phyloP scores from a whole-genome alignment of 2,329 filamentous ascomycete species.

The Epichloe hybrida region DNA sequence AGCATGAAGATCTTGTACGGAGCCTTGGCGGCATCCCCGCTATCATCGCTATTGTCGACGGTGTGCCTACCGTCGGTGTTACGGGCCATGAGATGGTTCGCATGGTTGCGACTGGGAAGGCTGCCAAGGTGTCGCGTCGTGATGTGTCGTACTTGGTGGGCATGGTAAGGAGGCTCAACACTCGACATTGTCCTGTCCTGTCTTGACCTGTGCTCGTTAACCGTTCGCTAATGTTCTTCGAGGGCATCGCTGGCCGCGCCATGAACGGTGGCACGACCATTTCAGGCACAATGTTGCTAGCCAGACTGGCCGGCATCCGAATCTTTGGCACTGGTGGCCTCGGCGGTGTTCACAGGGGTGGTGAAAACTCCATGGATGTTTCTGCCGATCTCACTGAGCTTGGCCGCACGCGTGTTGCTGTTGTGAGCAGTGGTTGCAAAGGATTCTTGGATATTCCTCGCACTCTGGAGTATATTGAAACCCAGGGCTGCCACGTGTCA shows the following conservation, averaged over 20 bases:
- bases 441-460: conserved; percentile 87
- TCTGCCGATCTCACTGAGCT: conserved; percentile 93
- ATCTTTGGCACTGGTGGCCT: conserved; percentile 92
- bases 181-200: conserved; percentile 2
- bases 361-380: conserved; percentile 76
- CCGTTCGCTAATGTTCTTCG: not conserved
- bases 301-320: conserved; percentile 73
- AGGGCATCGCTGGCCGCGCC: conserved; percentile 52
- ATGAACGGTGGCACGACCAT: conserved; percentile 88
- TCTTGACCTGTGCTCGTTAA: too few species aligned
- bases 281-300: conserved; percentile 82
- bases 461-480: conserved; percentile 67
- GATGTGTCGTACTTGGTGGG: conserved; percentile 76
- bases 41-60: conserved; percentile 78
- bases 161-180: conserved; percentile 37
- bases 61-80: conserved; percentile 70
- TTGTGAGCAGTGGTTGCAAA: conserved; percentile 85
- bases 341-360: conserved; percentile 85
- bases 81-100: conserved; percentile 55
- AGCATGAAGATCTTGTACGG: conserved; percentile 75
- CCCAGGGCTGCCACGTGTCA: conserved; percentile 64
- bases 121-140: conserved; percentile 73
- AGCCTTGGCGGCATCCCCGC: conserved; percentile 73
- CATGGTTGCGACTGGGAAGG: conserved; percentile 54
- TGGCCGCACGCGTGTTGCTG: conserved; percentile 74